Evolutionary conservation across 768 basidiomycete genomes (phyloP).

Genomic region (Auriscalpium vulgare): DNA sequence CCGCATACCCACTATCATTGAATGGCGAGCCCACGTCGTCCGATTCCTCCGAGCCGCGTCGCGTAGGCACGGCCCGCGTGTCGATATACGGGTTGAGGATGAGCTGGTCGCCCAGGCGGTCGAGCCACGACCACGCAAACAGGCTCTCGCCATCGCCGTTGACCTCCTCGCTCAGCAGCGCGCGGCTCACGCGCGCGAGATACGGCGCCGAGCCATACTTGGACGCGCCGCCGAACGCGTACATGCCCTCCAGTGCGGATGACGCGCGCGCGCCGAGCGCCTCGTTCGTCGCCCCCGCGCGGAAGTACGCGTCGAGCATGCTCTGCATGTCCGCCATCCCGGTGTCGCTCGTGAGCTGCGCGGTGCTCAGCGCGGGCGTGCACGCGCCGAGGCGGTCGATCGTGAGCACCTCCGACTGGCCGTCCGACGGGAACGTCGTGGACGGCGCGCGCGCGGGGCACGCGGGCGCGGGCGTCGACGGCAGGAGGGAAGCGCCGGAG

Average conservation of each 20-base stretch:
- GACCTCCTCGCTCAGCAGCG: neutral
- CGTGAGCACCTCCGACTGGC: slow-evolving; percentile 20
- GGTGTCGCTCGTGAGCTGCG: slow-evolving; percentile 1
- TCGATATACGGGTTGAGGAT: slow-evolving; percentile 3
- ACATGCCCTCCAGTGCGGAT: slow-evolving; percentile 11
- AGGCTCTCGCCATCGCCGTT: slow-evolving; percentile 11
- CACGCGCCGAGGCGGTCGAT: slow-evolving; percentile 17
- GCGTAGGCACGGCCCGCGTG: neutral
- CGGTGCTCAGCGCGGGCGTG: slow-evolving; percentile 14
- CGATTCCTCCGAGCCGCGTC: neutral
- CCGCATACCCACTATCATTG: slow-evolving; percentile 3
- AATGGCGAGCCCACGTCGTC: slow-evolving; percentile 1
- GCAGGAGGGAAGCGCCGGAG: slow-evolving; percentile 40
- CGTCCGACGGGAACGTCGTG: slow-evolving; percentile 8
- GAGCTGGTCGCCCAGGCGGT: slow-evolving; percentile 5
- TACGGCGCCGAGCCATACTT: neutral
- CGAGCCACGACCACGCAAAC: slow-evolving; percentile 15
- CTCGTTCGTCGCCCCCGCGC: neutral
- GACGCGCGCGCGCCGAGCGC: slow-evolving; percentile 9
- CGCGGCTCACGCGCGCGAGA: slow-evolving; percentile 1
- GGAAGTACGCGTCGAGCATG: slow-evolving; percentile 14
- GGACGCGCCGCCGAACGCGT: neutral
- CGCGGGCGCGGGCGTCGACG: slow-evolving; percentile 11
- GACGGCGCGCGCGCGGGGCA: neutral
- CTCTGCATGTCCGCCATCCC: slow-evolving; percentile 11